Evolutionary conservation across 208 protist genomes (phyloP).

Genomic region (Crithidia acanthocephali): DNA sequence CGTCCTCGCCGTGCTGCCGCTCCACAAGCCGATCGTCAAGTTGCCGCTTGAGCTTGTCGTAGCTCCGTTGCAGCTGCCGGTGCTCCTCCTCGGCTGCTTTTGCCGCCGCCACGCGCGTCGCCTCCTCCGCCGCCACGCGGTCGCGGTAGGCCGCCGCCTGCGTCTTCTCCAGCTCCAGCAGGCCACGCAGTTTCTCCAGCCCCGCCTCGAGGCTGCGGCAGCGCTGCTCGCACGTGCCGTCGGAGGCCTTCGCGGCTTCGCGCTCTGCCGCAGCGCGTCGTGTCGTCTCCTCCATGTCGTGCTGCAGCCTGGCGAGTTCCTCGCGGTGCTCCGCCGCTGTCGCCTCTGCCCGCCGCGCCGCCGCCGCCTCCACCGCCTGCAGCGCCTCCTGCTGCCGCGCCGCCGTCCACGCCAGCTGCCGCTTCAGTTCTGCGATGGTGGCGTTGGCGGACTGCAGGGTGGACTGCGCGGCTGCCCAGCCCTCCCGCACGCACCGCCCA

Average conservation of each 20-base stretch:
- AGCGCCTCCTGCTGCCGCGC: slow-evolving; percentile 21
- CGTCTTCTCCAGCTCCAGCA: slow-evolving; percentile 23
- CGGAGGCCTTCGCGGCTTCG: slow-evolving; percentile 6
- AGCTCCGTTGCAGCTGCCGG: slow-evolving; percentile 25
- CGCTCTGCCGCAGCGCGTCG: slow-evolving; percentile 1
- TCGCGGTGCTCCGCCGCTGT: slow-evolving; percentile 24
- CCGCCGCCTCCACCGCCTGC: slow-evolving; percentile 24
- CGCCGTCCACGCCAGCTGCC: slow-evolving; percentile 27
- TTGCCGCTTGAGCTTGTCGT: slow-evolving; percentile 44
- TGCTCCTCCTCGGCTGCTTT: slow-evolving; percentile 38
- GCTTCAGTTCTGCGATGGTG: slow-evolving; percentile 18
- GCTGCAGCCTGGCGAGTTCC: slow-evolving; percentile 16
- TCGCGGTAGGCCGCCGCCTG: slow-evolving; percentile 23
- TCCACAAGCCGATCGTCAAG: slow-evolving; percentile 50
- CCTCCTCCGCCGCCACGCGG: slow-evolving; percentile 24
- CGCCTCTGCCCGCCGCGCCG: slow-evolving; percentile 24
- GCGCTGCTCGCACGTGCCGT: slow-evolving; percentile 19
- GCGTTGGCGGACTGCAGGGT: slow-evolving; percentile 1
- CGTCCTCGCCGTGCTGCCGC: slow-evolving; percentile 54
- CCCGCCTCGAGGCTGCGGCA: slow-evolving; percentile 10
- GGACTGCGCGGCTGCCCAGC: slow-evolving; percentile 17
- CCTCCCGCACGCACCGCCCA: slow-evolving; percentile 13
- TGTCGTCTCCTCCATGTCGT: slow-evolving; percentile 25
- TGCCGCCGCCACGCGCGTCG: slow-evolving; percentile 25
- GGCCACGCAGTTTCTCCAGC: slow-evolving; percentile 14